These are phyloP conservation scores for Irpex sp. DNA, from an alignment of 1,284 basidiomycete genomes.

Conservation along the genomic window DNA sequence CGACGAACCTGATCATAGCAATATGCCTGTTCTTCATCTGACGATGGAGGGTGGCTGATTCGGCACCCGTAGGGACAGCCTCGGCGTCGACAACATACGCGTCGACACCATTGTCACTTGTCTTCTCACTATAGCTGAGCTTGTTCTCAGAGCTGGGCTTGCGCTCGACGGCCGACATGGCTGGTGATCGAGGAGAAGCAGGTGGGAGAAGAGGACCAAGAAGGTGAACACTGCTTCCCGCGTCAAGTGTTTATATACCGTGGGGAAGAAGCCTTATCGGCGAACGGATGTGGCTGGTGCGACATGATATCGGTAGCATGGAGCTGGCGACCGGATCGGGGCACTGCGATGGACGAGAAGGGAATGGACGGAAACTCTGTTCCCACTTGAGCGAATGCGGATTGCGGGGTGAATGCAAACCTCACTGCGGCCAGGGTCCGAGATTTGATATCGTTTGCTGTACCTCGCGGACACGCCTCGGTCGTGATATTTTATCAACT, in stretches of 20 bases:
- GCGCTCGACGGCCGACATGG: slow-evolving; percentile 6
- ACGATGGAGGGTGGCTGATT: slow-evolving; percentile 15
- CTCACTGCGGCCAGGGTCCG: not conserved
- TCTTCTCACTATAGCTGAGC: slow-evolving; percentile 7
- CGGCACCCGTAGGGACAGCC: not conserved
- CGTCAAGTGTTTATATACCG: not conserved
- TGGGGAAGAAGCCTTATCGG: not conserved
- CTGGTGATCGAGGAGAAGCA: not conserved
- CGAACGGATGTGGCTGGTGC: not conserved
- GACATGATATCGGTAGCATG: not conserved
- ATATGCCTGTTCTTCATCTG: slow-evolving; percentile 28
- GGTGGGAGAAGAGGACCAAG: not conserved
- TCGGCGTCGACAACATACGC: slow-evolving; percentile 7
- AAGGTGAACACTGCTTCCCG: not conserved
- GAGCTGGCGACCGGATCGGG: not conserved
- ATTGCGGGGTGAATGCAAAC: not conserved
- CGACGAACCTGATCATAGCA: slow-evolving; percentile 50
- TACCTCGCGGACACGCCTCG: not conserved
- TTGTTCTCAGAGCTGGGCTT: slow-evolving; percentile 5
- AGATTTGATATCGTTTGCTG: not conserved
- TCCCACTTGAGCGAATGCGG: not conserved
- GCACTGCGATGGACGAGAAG: not conserved
- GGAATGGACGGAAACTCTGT: not conserved
- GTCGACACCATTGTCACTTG: slow-evolving; percentile 4
- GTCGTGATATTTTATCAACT: no score